phyloP scores from a whole-genome alignment of 352 stramenopile genomes.

The Globisporangium perplexum region DNA sequence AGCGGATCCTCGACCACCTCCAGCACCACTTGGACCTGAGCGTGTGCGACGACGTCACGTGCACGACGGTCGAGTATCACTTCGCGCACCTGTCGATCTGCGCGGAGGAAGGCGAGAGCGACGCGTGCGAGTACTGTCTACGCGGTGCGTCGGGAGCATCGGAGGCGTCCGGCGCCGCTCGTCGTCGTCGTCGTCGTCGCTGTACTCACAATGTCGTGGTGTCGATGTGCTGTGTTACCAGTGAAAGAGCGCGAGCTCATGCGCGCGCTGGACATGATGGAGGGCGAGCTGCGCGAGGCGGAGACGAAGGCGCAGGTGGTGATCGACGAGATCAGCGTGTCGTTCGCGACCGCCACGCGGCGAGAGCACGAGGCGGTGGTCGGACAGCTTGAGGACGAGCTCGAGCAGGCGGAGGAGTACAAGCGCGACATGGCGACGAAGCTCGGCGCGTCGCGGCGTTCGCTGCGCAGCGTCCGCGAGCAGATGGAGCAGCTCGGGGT shows the following conservation, averaged over 20 bases:
- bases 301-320: constrained; percentile 45
- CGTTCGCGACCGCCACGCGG: constrained; percentile 27
- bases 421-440: constrained; percentile 41
- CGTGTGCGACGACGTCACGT: constrained; percentile 49
- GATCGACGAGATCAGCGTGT: constrained; percentile 42
- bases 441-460: constrained; percentile 18
- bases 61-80: constrained; percentile 47
- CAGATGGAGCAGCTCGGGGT: constrained; percentile 23
- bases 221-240: not conserved
- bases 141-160: constrained; percentile 9
- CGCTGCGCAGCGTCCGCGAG: constrained; percentile 32
- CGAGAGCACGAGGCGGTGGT: constrained; percentile 37
- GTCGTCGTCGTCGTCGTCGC: no score
- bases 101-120: constrained; percentile 20
- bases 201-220: no score
- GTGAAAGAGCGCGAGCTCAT: constrained; percentile 42
- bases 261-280: constrained; percentile 41
- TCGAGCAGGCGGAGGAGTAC: constrained; percentile 51
- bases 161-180: no score
- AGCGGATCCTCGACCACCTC: constrained; percentile 47
- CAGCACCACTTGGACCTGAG: constrained; percentile 55
- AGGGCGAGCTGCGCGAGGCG: constrained; percentile 42
- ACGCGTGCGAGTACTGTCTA: constrained; percentile 53
- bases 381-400: constrained; percentile 48
- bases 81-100: constrained; percentile 54